Evolutionary conservation across 805 yeast genomes (phyloP), one percentile per base, ranked within the genome.

Genomic region (Jamesozyma rosinii): DNA sequence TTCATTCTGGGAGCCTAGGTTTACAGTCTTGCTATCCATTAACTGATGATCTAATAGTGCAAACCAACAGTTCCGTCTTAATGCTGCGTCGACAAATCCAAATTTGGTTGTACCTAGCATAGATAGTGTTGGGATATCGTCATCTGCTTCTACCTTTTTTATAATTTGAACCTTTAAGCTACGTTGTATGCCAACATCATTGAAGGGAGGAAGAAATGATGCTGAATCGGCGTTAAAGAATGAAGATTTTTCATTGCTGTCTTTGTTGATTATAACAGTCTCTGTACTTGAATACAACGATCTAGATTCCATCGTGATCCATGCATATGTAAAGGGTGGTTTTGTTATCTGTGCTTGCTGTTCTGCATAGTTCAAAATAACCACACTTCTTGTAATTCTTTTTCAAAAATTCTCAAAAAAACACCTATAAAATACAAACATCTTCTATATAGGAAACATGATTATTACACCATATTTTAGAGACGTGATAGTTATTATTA

Each of bases 21-120:
- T 32, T 15, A 18, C 20, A 11, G 17, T 9, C 20, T 26, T 8
- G 5, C 31, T 22, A 9, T 15, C 17, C n/a, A 38, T 24, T 15
- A 53, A 35, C 40, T 57, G 62, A 13, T 44, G 33, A 11, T 38
- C 65, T 37, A 70, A 50, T 34, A 69, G 65, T 21, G 42, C 43
- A 38, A 44, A 37, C 61, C 63, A 61, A 34, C 55, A 46, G 15
- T 44, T 46, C 19, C 37, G 39, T 41, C 56, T 52, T 39, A 49
- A 18, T 9, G 34, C n/a, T 20, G 44, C 44, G 37, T 49, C 44
- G 34, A 57, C 55, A 46, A 58, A 59, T 8, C 62, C 65, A 42
- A 43, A 49, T 30, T 46, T 46, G 18, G 52, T 47, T 15, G 24
- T 41, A 5, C 65, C 64, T 17, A 58, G 46, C 10, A 44, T 42